Percentiles rank a stretch among this genome's conserved stretches.
phyloP scores from a whole-genome alignment of 2,329 filamentous ascomycete genomes.

The Xylariaceae sp. region DNA sequence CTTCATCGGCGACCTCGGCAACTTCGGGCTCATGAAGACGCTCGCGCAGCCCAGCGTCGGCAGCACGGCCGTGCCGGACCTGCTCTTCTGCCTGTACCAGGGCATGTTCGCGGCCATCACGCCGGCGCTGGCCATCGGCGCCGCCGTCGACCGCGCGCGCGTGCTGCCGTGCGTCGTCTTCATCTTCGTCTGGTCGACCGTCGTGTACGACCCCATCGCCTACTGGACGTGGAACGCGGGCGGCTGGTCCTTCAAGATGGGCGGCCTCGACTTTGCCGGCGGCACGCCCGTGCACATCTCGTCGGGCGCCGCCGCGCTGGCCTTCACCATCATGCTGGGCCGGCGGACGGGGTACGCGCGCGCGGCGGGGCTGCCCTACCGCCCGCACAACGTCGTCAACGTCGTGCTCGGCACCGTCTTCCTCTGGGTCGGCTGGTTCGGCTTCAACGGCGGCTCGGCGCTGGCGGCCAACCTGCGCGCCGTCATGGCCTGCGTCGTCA shows the following conservation, averaged over 20 bases:
- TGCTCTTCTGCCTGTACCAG: conserved; percentile 80
- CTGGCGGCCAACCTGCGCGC: conserved; percentile 77
- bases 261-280: conserved; percentile 67
- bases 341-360: conserved; percentile 57
- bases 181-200: conserved; percentile 63
- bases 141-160: conserved; percentile 53
- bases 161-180: conserved; percentile 56
- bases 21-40: conserved; percentile 75
- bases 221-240: conserved; percentile 73
- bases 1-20: conserved; percentile 72
- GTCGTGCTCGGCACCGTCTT: conserved; percentile 66
- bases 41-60: conserved; percentile 70
- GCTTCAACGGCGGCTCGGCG: conserved; percentile 86
- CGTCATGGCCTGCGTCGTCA: conserved; percentile 82
- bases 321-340: conserved; percentile 66
- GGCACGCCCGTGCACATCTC: conserved; percentile 70
- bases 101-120: conserved; percentile 88
- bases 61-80: conserved; percentile 64
- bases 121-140: conserved; percentile 54
- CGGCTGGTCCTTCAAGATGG: conserved; percentile 63
- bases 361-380: conserved; percentile 55
- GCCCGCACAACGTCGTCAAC: conserved; percentile 66
- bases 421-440: conserved; percentile 94
- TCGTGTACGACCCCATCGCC: conserved; percentile 66
- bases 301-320: conserved; percentile 63